Evolutionary conservation across 2,329 filamentous ascomycete genomes (phyloP).

Genomic region (Penicillium sp.): DNA sequence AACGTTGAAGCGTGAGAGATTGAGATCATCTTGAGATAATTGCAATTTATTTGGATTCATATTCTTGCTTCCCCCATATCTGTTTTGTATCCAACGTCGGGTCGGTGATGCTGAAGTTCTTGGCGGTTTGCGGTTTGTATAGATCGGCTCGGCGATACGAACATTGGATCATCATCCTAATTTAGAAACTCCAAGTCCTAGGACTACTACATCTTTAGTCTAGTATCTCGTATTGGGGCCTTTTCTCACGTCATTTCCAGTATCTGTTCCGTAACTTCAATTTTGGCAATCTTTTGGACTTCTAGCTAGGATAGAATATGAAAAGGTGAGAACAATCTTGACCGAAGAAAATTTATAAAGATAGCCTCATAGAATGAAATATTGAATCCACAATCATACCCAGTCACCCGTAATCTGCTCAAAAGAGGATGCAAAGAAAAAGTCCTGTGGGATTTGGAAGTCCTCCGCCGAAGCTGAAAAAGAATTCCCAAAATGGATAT

Average conservation of each 20-base stretch:
- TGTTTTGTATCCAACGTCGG: neutral
- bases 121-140: neutral
- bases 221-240: neutral
- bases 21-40: neutral
- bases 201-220: neutral
- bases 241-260: neutral
- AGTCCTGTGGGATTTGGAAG: neutral
- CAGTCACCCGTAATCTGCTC: neutral
- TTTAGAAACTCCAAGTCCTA: neutral
- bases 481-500: neutral
- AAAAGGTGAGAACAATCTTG: neutral
- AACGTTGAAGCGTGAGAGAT: neutral
- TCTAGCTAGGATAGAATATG: neutral
- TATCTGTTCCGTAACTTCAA: neutral
- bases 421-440: neutral
- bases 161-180: neutral
- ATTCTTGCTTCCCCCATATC: neutral
- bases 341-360: neutral
- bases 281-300: neutral
- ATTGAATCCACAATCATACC: neutral
- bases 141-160: neutral
- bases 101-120: neutral
- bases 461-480: neutral
- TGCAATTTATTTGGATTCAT: neutral
- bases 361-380: too few relatives aligned